A percentile compares a stretch with the other conserved stretches of the same genome.
These are phyloP conservation scores for Penicillium manginii DNA, from an alignment of 495 filamentous ascomycete species.

Conservation along the genomic window DNA sequence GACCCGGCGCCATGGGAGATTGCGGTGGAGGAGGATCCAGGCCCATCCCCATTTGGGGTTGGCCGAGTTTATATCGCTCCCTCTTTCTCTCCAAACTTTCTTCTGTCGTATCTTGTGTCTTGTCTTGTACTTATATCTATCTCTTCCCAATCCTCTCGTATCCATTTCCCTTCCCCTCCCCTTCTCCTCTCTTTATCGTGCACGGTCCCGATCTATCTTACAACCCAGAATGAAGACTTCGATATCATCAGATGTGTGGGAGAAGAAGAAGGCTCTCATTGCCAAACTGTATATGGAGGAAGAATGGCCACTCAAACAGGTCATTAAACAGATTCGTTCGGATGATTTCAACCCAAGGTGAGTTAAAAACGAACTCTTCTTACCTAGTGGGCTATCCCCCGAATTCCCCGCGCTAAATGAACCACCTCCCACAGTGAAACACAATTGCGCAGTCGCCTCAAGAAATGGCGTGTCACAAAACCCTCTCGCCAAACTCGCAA, in stretches of 20 bases:
- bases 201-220: neutral
- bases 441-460: constrained; percentile 50
- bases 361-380: constrained; percentile 3
- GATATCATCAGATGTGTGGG: constrained; percentile 53
- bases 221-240: constrained; percentile 46
- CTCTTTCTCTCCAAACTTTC: constrained; percentile 20
- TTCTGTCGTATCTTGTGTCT: constrained; percentile 6
- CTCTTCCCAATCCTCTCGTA: constrained; percentile 2
- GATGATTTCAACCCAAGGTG: constrained; percentile 55
- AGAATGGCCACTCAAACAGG: constrained; percentile 54
- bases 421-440: constrained; percentile 39
- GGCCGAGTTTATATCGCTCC: constrained; percentile 19
- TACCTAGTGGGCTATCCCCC: neutral
- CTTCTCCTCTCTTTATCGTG: constrained; percentile 6
- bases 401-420: neutral
- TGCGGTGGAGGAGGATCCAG: constrained; percentile 15
- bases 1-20: constrained; percentile 23
- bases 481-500: constrained; percentile 52
- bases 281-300: constrained; percentile 53
- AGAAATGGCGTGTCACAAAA: constrained; percentile 56
- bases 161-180: neutral
- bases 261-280: constrained; percentile 53
- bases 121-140: neutral
- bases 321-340: constrained; percentile 53
- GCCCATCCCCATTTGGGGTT: constrained; percentile 5